Conservation (phyloP, 2,329 filamentous ascomycete genomes). For the Ophiostoma ips region DNA sequence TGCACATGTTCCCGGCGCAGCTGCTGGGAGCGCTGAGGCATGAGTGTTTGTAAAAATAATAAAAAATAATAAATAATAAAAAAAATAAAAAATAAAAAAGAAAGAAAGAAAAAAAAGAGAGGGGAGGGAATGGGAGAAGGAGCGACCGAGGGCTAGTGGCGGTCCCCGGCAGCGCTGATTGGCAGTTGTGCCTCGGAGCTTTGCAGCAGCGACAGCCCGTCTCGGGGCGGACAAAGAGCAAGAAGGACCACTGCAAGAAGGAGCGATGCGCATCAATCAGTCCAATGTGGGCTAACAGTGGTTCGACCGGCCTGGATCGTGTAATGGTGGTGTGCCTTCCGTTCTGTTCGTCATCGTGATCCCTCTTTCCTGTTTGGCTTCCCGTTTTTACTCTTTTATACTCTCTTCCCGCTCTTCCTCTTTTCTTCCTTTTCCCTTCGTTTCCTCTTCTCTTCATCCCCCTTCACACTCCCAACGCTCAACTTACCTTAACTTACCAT, state of each 20-base stretch:
- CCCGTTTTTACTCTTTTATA: too few species aligned
- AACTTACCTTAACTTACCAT: too few species aligned
- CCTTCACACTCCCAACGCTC: not conserved
- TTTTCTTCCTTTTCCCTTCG: not conserved
- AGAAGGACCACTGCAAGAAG: not conserved
- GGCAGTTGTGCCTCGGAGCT: too few species aligned
- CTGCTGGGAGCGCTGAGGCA: too few species aligned
- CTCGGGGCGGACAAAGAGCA: not conserved
- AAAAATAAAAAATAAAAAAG: too few species aligned
- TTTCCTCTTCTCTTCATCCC: not conserved
- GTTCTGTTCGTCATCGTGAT: not conserved
- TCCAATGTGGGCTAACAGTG: not conserved
- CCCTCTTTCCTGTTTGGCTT: constrained; percentile 1
- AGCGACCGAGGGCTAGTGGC: too few species aligned
- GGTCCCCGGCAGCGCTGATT: not conserved
- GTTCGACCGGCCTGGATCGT: constrained; percentile 4
- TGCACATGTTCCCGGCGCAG: too few species aligned
- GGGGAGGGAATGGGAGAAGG: too few species aligned
- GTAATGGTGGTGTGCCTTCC: constrained; percentile 4
- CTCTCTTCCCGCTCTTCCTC: not conserved
- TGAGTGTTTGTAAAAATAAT: too few species aligned
- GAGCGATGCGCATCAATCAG: not conserved
- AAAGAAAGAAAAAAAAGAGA: too few species aligned
- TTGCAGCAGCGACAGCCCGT: too few species aligned
- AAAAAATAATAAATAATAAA: too few species aligned